phyloP scores from a whole-genome alignment of 192 early-diverging fungal species.

The Lunasporangiospora selenospora region DNA sequence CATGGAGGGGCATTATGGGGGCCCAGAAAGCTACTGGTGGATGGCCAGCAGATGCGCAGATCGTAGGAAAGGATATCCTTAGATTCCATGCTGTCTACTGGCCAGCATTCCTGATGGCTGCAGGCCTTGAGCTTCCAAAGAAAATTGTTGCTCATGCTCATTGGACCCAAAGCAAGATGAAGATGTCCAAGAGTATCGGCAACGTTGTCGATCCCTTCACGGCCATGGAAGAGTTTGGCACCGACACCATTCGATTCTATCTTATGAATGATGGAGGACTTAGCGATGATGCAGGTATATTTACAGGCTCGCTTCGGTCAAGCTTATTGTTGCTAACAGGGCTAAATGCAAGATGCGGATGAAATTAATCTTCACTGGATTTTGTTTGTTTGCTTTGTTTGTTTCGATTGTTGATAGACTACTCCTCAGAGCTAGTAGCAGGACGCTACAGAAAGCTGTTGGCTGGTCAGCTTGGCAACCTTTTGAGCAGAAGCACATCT shows the following conservation, averaged over 20 bases:
- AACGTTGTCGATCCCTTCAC: slow-evolving; percentile 91
- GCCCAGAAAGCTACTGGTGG: slow-evolving; percentile 18
- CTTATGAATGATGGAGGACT: slow-evolving; percentile 92
- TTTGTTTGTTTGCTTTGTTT: not conserved
- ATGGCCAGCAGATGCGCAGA: slow-evolving; percentile 81
- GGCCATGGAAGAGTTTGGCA: slow-evolving; percentile 74
- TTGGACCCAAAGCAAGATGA: slow-evolving; percentile 88
- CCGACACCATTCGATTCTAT: slow-evolving; percentile 90
- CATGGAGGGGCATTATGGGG: slow-evolving; percentile 59
- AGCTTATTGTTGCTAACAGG: no score
- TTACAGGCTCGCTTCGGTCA: no score
- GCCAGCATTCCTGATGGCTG: slow-evolving; percentile 96
- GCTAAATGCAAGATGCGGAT: no score
- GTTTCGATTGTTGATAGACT: slow-evolving; percentile 53
- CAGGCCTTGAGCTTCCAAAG: slow-evolving; percentile 74
- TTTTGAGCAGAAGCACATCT: slow-evolving; percentile 72
- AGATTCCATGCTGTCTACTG: slow-evolving; percentile 98
- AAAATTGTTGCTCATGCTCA: slow-evolving; percentile 93
- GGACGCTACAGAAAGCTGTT: slow-evolving; percentile 81
- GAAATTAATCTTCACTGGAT: not conserved
- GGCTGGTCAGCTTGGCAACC: slow-evolving; percentile 85
- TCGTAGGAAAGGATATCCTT: slow-evolving; percentile 96
- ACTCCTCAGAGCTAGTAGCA: slow-evolving; percentile 69
- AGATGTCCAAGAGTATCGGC: slow-evolving; percentile 96
- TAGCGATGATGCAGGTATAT: slow-evolving; percentile 78